Percentiles rank a stretch among this genome's conserved stretches.
Conservation (phyloP, 2,329 filamentous ascomycete species). For the Penicillium rolfsii region DNA sequence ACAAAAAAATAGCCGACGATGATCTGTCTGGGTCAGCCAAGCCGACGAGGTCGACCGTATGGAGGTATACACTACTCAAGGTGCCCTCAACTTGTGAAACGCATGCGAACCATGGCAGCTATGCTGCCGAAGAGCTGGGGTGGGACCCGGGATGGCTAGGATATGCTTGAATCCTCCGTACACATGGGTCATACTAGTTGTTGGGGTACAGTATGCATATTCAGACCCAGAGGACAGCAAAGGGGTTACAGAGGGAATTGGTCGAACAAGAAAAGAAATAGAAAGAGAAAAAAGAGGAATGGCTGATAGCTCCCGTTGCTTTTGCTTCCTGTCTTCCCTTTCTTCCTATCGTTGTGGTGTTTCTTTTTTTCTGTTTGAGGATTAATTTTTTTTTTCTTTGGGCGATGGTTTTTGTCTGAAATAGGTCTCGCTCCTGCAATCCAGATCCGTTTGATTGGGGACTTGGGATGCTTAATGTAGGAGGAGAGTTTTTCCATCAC, state of each 20-base stretch:
- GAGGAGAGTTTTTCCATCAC: background rate
- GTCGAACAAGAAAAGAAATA: background rate
- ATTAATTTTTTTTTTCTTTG: background rate
- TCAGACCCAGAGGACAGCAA: background rate
- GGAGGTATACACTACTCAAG: background rate
- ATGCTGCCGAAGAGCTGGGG: background rate
- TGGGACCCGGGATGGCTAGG: background rate
- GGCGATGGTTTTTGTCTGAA: background rate
- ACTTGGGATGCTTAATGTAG: background rate
- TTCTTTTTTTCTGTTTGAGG: background rate
- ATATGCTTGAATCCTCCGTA: background rate
- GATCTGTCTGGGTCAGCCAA: conserved; percentile 7
- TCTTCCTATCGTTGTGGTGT: background rate
- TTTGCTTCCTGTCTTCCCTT: conserved; percentile 3
- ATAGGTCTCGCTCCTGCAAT: conserved; percentile 8
- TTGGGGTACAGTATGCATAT: background rate
- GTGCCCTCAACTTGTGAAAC: background rate
- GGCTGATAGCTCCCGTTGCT: conserved; percentile 6
- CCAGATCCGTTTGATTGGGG: background rate
- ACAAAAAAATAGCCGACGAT: background rate
- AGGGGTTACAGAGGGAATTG: background rate
- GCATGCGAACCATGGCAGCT: background rate
- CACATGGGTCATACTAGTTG: background rate
- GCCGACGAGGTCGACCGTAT: conserved; percentile 3
- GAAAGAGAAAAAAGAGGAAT: background rate